Conservation (phyloP, 805 yeast genomes). For the Sporopachydermia lactativora region DNA sequence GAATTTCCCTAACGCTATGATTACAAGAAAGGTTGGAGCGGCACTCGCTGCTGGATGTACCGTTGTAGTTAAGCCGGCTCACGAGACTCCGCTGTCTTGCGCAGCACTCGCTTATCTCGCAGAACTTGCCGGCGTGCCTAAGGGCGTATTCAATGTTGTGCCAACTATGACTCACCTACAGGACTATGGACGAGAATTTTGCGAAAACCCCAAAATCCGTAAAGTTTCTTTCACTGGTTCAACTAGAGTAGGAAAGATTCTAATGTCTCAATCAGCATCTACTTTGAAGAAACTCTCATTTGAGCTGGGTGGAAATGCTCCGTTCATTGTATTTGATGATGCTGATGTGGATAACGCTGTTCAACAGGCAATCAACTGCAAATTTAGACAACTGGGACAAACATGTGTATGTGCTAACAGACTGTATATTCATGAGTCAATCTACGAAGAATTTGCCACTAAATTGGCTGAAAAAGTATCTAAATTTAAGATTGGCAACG, state of each 20-base stretch:
- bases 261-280: constrained; percentile 44
- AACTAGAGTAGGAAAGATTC: constrained; percentile 54
- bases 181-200: constrained; percentile 40
- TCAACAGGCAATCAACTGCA: constrained; percentile 48
- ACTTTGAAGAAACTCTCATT: constrained; percentile 58
- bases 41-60: constrained; percentile 75
- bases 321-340: constrained; percentile 61
- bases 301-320: constrained; percentile 76
- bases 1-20: constrained; percentile 78
- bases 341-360: constrained; percentile 56
- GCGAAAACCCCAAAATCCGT: constrained; percentile 39
- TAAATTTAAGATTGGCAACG: constrained; percentile 43
- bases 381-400: constrained; percentile 68
- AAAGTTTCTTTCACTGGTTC: constrained; percentile 73
- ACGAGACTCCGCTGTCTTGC: constrained; percentile 63
- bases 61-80: constrained; percentile 62
- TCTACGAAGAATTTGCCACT: constrained; percentile 48
- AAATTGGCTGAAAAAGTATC: constrained; percentile 32
- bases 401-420: constrained; percentile 75
- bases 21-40: constrained; percentile 60
- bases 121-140: constrained; percentile 56
- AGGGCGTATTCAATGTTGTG: constrained; percentile 52
- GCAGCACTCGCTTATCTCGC: constrained; percentile 49
- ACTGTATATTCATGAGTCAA: constrained; percentile 44
- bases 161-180: constrained; percentile 21